These are phyloP conservation scores for Beauveria rudraprayagi DNA, from an alignment of 2,329 filamentous ascomycete genomes.

Conservation along the genomic window DNA sequence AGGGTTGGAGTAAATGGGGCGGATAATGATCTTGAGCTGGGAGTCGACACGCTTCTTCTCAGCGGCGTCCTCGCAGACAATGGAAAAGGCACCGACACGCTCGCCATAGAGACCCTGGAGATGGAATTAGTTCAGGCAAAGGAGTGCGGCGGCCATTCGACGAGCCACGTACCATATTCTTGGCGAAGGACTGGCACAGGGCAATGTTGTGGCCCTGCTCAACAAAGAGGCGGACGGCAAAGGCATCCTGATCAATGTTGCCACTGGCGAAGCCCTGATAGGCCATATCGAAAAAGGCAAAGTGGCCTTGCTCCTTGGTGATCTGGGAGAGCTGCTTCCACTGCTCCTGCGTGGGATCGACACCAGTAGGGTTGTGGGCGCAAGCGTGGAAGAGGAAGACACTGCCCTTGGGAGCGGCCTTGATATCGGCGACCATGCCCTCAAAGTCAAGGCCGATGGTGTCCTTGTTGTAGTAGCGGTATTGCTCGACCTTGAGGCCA, in stretches of 20 bases:
- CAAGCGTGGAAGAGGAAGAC: slow-evolving; percentile 93
- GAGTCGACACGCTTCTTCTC: slow-evolving; percentile 96
- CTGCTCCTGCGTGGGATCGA: slow-evolving; percentile 86
- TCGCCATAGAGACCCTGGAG: slow-evolving; percentile 88
- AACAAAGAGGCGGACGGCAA: slow-evolving; percentile 87
- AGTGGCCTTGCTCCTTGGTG: slow-evolving; percentile 81
- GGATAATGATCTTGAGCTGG: slow-evolving; percentile 96
- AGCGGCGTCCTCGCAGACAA: slow-evolving; percentile 74
- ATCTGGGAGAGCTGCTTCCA: slow-evolving; percentile 85
- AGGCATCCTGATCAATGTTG: slow-evolving; percentile 86
- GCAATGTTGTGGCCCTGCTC: slow-evolving; percentile 82
- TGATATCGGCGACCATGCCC: slow-evolving; percentile 84
- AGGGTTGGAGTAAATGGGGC: slow-evolving; percentile 96
- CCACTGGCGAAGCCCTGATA: slow-evolving; percentile 98
- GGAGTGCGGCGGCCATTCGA: neutral
- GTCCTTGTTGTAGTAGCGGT: slow-evolving; percentile 98
- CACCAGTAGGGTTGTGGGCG: slow-evolving; percentile 95
- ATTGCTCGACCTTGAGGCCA: slow-evolving; percentile 84
- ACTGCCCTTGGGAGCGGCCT: slow-evolving; percentile 76
- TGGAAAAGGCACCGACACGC: slow-evolving; percentile 93
- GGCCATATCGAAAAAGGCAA: slow-evolving; percentile 98
- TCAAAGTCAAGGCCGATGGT: slow-evolving; percentile 98
- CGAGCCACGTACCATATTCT: slow-evolving; percentile 75
- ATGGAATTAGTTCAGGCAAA: neutral
- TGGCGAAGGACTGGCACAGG: slow-evolving; percentile 91